Percentiles rank a stretch among this genome's conserved stretches.
phyloP scores from a whole-genome alignment of 495 filamentous ascomycete genomes.

The Lepidopterella palustris region DNA sequence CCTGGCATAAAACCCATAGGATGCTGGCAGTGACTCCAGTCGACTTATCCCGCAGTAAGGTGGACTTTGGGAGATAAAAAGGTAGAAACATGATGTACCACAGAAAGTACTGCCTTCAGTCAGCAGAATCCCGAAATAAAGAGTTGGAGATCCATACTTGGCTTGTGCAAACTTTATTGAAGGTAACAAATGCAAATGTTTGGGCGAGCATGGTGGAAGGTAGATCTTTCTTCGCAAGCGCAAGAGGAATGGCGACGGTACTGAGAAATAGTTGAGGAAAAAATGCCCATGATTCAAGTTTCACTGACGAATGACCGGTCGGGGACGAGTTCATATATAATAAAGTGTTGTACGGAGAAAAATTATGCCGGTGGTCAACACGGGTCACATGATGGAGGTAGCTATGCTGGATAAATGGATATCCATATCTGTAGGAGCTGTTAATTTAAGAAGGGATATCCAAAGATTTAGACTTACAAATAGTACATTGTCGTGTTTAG shows the following conservation, averaged over 20 bases:
- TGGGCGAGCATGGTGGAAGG: slow-evolving; percentile 92
- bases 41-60: slow-evolving; percentile 51
- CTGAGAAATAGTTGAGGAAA: slow-evolving; percentile 77
- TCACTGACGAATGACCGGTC: slow-evolving; percentile 34
- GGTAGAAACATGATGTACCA: slow-evolving; percentile 95
- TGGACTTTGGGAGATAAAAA: slow-evolving; percentile 77
- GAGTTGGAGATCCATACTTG: slow-evolving; percentile 54
- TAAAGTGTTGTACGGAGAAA: slow-evolving; percentile 89
- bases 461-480: slow-evolving; percentile 46
- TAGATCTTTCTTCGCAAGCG: slow-evolving; percentile 75
- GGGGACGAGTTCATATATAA: slow-evolving; percentile 74
- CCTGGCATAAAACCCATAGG: slow-evolving; percentile 68
- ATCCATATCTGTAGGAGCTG: slow-evolving; percentile 50
- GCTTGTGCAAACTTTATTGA: slow-evolving; percentile 97
- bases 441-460: background rate
- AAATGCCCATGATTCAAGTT: slow-evolving; percentile 77
- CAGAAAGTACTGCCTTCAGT: slow-evolving; percentile 71
- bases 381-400: slow-evolving; percentile 88
- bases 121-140: background rate
- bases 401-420: slow-evolving; percentile 76
- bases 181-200: slow-evolving; percentile 93
- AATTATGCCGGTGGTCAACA: slow-evolving; percentile 96
- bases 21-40: slow-evolving; percentile 57
- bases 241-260: slow-evolving; percentile 66
- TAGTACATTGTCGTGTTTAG: slow-evolving; percentile 74